Conservation (phyloP, 1,284 basidiomycete species). For the Trichosporon sp. region DNA sequence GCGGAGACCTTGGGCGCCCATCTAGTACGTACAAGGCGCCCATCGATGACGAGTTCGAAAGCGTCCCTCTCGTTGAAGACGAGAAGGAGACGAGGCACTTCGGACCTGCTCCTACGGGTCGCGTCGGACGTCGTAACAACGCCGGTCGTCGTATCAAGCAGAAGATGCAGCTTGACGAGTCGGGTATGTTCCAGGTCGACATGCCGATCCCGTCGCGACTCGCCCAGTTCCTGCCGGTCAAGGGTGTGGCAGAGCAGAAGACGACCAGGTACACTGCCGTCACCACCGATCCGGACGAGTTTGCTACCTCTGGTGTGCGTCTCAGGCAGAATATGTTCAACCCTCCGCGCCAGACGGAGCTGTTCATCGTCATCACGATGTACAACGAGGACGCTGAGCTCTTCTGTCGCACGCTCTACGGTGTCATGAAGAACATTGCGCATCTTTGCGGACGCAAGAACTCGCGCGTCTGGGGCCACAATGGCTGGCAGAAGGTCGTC, state of each 20-base stretch:
- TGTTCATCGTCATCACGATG: constrained; percentile 95
- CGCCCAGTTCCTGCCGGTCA: constrained; percentile 63
- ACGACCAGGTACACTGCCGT: constrained; percentile 76
- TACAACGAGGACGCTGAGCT: constrained; percentile 92
- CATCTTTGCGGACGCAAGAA: constrained; percentile 90
- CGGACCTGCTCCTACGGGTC: constrained; percentile 75
- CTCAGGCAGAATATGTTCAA: constrained; percentile 76
- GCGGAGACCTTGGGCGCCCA: constrained; percentile 14
- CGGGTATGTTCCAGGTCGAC: constrained; percentile 81
- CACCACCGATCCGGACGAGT: constrained; percentile 90
- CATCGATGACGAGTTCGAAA: constrained; percentile 17
- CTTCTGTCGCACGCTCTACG: constrained; percentile 90
- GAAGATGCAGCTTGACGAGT: constrained; percentile 50
- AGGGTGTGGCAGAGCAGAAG: constrained; percentile 75
- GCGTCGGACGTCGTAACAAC: constrained; percentile 58
- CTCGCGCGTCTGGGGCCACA: constrained; percentile 89
- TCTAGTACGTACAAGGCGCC: constrained; percentile 14
- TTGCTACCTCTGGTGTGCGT: constrained; percentile 73
- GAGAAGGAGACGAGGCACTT: constrained; percentile 62
- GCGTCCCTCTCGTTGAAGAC: constrained; percentile 12
- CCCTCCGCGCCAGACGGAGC: constrained; percentile 67
- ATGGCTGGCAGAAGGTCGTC: constrained; percentile 97
- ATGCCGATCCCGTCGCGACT: constrained; percentile 77
- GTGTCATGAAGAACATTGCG: constrained; percentile 85
- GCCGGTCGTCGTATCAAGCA: constrained; percentile 47